These are phyloP conservation scores for Rubia balearica DNA, from an alignment of 305 asterid genomes.

Conservation along the genomic window DNA sequence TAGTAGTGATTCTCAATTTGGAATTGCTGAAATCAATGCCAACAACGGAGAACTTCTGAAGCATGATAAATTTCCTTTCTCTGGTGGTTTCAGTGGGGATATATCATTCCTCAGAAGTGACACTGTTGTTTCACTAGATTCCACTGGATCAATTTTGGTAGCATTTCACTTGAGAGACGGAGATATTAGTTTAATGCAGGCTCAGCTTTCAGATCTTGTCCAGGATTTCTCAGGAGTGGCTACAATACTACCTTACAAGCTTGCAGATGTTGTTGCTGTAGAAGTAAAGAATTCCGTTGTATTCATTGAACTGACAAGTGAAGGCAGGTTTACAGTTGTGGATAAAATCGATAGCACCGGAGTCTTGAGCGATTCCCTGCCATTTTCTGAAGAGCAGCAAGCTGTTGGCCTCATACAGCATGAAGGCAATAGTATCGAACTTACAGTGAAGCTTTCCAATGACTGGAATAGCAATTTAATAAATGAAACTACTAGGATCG, in stretches of 20 bases:
- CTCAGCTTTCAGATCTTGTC: conserved; percentile 50
- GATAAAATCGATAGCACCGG: conserved; percentile 43
- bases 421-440: conserved; percentile 41
- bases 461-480: conserved; percentile 59
- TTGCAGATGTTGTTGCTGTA: conserved; percentile 52
- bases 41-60: conserved; percentile 66
- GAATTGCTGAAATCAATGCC: conserved; percentile 48
- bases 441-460: conserved; percentile 55
- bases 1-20: conserved; percentile 46
- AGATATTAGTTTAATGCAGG: conserved; percentile 52
- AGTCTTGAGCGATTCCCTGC: conserved; percentile 65
- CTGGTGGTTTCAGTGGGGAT: conserved; percentile 78
- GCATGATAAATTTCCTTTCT: conserved; percentile 40
- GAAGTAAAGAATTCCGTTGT: conserved; percentile 30
- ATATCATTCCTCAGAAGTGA: conserved; percentile 49
- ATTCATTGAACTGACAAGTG: conserved; percentile 47
- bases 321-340: conserved; percentile 46
- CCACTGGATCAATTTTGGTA: conserved; percentile 58
- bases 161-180: conserved; percentile 52
- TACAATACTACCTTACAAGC: conserved; percentile 54
- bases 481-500: conserved; percentile 62
- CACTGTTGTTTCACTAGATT: conserved; percentile 67
- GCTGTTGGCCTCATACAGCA: conserved; percentile 74
- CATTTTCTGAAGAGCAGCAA: conserved; percentile 53
- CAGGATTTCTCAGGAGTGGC: conserved; percentile 47